Conservation (phyloP, 2,329 filamentous ascomycete genomes). For the Fusarium penzigii region DNA sequence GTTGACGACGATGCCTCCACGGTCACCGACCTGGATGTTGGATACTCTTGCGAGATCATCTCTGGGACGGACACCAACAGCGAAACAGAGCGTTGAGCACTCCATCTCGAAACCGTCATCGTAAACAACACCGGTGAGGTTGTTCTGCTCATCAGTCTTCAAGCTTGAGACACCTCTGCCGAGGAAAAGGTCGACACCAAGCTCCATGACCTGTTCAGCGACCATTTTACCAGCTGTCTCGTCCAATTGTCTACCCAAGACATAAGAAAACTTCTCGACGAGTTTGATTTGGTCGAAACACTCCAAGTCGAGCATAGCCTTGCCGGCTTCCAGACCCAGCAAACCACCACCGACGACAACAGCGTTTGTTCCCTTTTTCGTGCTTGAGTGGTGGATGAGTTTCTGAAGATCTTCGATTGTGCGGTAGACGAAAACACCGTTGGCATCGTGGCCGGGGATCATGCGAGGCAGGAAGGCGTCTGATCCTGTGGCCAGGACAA, state of each 20-base stretch:
- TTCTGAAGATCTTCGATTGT: constrained; percentile 79
- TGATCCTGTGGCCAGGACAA: constrained; percentile 84
- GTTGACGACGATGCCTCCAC: constrained; percentile 73
- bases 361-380: constrained; percentile 67
- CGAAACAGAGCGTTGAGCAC: constrained; percentile 84
- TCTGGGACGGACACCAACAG: constrained; percentile 79
- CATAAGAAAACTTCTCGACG: constrained; percentile 81
- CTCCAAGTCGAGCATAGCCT: constrained; percentile 86
- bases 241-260: constrained; percentile 80
- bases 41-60: constrained; percentile 73
- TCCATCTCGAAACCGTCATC: constrained; percentile 78
- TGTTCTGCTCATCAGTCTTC: constrained; percentile 65
- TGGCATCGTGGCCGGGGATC: constrained; percentile 76
- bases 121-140: constrained; percentile 73
- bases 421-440: constrained; percentile 86
- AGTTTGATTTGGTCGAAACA: constrained; percentile 74
- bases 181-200: constrained; percentile 81
- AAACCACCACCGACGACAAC: constrained; percentile 83
- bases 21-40: constrained; percentile 70
- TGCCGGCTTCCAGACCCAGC: constrained; percentile 83
- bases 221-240: constrained; percentile 79
- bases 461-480: constrained; percentile 72
- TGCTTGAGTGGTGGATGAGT: constrained; percentile 72
- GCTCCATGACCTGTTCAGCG: constrained; percentile 73
- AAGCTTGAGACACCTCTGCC: constrained; percentile 74